Evolutionary conservation across 306 rosid species (phyloP), one percentile per base, ranked within the genome.

Genomic region (Hippophae rhamnoides): DNA sequence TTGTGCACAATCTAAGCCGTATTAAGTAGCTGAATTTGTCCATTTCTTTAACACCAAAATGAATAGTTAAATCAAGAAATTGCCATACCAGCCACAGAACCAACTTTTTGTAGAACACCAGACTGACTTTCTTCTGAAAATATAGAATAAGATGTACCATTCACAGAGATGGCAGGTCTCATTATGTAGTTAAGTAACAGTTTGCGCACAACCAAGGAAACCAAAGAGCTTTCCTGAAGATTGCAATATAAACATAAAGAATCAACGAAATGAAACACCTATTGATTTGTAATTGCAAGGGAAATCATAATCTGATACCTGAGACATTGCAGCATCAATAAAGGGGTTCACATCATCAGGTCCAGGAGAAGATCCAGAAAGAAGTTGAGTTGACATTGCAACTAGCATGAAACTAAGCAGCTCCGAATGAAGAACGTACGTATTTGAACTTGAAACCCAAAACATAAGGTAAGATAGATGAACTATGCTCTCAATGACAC

Each of bases 321-420:
- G 97, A 77, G 82, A 70, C 95, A 86, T 86, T 62, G 89, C 90
- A 38, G 94, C 97, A 69, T 93, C 99, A 12, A 89, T 81, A 69
- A 93, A 88, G 52, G 99, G 97, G 70, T 88, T 88, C 72, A 82
- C 78, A 66, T 88, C 94, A 72, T 70, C 74, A 10, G 84, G 86
- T 69, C 85, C 85, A 41, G 97, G 97, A 74, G 97, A 93, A 61
- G 97, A 82, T 69, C 99, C 95, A 69, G 90, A 88, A 47, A 86
- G 95, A 80, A 93, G 99, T 70, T 93, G 99, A 74, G 95, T 88
- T 31, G 99, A 88, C 97, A 88, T 88, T 66, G 85, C 84, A 80
- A 88, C 76, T 60, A 86, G 77, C 94, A 93, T 54, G 79, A 93
- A 93, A 82, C 89, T 88, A 61, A 86, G 95, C 84, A 93, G 85